Base-by-base conservation (phyloP, 768 basidiomycete genomes). In the Lactarius trivialis region DNA sequence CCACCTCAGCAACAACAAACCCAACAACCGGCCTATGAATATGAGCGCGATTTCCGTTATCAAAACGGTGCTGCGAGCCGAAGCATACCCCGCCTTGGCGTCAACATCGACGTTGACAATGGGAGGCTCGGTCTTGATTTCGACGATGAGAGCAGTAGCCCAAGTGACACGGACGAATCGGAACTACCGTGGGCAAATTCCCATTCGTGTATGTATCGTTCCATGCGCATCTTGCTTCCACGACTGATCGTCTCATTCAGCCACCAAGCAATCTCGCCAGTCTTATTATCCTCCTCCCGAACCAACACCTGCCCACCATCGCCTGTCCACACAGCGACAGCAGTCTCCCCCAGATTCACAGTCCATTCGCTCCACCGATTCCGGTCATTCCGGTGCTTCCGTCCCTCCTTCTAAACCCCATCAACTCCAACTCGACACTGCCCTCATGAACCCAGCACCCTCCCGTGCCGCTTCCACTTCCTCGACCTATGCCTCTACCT, bases 111-210 rank as follows among this genome's bases (percentile, higher is more conserved):
- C 55, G 75, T 78, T 1, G 81, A 83, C 64, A 82, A 84, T 65
- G 84, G 82, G 41, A 72, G 77, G 62, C 76, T 89, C 30, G 83
- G 75, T 34, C 71, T 88, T 68, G 82, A 85, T 72, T 89, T 85
- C 69, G 73, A 65, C 34, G 61, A 51, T 61, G 70, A 68, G 53
- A 73, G 73, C 72, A 65, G n/a, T n/a, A n/a, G 68, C 57, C 71
- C 75, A 19, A 77, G 77, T 57, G 76, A 79, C 43, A 76, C 78
- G 33, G 80, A 81, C 58, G 80, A 81, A 45, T 78, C 76, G 63
- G 85, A 86, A 72, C 77, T 85, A 53, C 83, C 83, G 32, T 86
- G 84, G 84, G 77, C 67, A 45, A 51, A 37, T 55, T 33, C 43
- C 33, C 45, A 8, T 33, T 65, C 66, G n/a, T 48, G 66, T 67